phyloP scores from a whole-genome alignment of 441 rosid species.

The Daphne laureola region DNA sequence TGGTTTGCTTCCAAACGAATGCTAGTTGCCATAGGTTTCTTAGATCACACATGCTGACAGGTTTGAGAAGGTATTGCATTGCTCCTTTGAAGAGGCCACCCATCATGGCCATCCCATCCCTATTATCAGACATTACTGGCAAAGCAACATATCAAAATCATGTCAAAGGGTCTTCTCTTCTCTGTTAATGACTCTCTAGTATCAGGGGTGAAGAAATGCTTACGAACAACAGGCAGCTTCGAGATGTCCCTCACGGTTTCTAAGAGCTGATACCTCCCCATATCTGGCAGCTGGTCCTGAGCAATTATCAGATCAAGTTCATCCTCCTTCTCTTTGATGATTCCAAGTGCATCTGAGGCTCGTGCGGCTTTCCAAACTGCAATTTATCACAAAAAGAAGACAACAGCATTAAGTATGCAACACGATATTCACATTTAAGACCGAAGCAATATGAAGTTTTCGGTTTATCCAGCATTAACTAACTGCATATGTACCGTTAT shows the following conservation, averaged over 20 bases:
- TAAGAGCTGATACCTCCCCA: slow-evolving; percentile 36
- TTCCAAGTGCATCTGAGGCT: slow-evolving; percentile 29
- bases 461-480: neutral
- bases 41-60: slow-evolving; percentile 22
- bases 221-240: slow-evolving; percentile 33
- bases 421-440: neutral
- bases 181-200: neutral
- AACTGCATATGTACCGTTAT: slow-evolving; percentile 22
- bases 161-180: no score
- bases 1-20: slow-evolving; percentile 11
- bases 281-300: slow-evolving; percentile 37
- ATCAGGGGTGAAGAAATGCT: slow-evolving; percentile 6
- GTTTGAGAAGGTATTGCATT: slow-evolving; percentile 29
- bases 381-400: neutral
- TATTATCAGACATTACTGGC: slow-evolving; percentile 30
- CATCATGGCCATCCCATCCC: slow-evolving; percentile 19
- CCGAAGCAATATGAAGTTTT: neutral
- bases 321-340: slow-evolving; percentile 15
- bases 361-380: slow-evolving; percentile 32
- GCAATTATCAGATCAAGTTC: slow-evolving; percentile 33
- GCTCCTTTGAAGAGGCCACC: slow-evolving; percentile 42
- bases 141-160: neutral
- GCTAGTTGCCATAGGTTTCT: slow-evolving; percentile 42
- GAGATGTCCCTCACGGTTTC: slow-evolving; percentile 25
- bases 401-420: no score